phyloP scores from a whole-genome alignment of 1,284 basidiomycete genomes.

The Tilletia indica region DNA sequence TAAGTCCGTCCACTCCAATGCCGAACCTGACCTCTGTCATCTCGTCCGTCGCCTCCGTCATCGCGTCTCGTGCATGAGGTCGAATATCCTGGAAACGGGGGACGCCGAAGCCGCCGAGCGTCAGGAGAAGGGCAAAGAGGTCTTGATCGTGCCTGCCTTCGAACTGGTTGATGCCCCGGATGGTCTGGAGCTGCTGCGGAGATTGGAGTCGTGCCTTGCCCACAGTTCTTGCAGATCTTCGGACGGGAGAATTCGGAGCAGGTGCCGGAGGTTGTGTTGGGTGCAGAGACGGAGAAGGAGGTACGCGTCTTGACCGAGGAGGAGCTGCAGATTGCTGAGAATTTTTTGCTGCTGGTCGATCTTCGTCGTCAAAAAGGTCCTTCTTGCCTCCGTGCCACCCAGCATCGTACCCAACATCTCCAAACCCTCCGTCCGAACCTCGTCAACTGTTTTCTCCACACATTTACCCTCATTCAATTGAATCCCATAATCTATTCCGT shows the following conservation, averaged over 20 bases:
- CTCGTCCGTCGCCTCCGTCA: no score
- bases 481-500: not conserved
- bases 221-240: not conserved
- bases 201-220: not conserved
- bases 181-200: not conserved
- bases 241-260: not conserved
- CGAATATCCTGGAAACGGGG: no score
- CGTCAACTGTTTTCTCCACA: not conserved
- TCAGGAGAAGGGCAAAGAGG: not conserved
- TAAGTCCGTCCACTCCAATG: no score
- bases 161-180: not conserved
- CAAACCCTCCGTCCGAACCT: not conserved
- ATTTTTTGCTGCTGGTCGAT: not conserved
- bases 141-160: not conserved
- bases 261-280: constrained; percentile 15
- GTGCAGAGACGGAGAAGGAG: no score
- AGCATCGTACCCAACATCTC: not conserved
- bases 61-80: no score
- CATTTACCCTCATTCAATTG: not conserved
- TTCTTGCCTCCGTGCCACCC: not conserved
- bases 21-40: no score
- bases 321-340: not conserved
- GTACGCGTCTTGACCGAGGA: not conserved
- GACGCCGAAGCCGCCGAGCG: not conserved
- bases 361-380: not conserved